A percentile compares a stretch with the other conserved stretches of the same genome.
phyloP scores from a whole-genome alignment of 2,329 filamentous ascomycete genomes.

The Magnaporthiopsis incrustans region DNA sequence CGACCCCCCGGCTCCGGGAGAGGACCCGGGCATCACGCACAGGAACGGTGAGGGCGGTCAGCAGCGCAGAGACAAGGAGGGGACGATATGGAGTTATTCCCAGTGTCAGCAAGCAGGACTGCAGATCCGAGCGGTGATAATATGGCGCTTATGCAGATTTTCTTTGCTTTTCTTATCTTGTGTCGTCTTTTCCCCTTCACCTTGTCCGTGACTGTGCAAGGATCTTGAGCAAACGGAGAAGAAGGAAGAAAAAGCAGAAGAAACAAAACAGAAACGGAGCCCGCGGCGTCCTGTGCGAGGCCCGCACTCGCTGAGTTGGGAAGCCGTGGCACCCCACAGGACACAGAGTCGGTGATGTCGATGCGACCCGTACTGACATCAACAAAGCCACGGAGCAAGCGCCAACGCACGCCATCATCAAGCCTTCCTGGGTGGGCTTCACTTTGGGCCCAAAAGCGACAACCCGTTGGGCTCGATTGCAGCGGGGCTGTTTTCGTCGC shows the following conservation, averaged over 20 bases:
- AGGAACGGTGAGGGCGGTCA: neutral
- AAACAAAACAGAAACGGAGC: neutral
- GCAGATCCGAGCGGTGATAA: neutral
- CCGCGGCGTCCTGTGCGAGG: neutral
- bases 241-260: neutral
- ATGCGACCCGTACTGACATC: neutral
- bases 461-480: neutral
- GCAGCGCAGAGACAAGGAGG: neutral
- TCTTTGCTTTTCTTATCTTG: too few species aligned
- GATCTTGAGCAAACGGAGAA: neutral
- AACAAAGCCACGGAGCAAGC: neutral
- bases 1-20: neutral
- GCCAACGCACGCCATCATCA: neutral
- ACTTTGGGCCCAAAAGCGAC: neutral
- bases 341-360: neutral
- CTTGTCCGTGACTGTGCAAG: neutral
- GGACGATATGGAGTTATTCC: neutral
- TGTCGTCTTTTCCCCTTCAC: too few species aligned
- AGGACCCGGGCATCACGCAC: neutral
- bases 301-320: neutral
- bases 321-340: neutral
- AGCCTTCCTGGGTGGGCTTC: neutral
- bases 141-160: too few species aligned
- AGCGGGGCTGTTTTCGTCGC: neutral
- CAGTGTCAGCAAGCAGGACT: neutral